These are phyloP conservation scores for Climacium dendroides DNA, from an alignment of 225 moss, liverwort and hornwort species.

Conservation along the genomic window DNA sequence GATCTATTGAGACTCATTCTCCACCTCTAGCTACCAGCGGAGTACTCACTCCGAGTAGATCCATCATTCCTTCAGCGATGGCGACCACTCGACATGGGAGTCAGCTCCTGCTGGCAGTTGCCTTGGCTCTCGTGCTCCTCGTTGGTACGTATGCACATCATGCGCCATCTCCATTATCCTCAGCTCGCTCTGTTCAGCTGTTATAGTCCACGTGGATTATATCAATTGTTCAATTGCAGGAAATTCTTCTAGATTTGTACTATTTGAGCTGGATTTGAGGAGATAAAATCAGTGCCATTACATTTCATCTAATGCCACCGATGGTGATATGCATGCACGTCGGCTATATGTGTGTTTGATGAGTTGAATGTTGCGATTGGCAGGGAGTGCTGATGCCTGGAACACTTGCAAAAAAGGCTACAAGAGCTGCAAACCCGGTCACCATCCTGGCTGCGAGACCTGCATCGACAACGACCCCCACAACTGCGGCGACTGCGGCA, in stretches of 20 bases:
- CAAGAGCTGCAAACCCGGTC: background rate
- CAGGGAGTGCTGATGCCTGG: background rate
- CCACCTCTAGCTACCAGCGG: background rate
- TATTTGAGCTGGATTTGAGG: background rate
- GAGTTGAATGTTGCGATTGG: background rate
- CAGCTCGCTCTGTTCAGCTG: background rate
- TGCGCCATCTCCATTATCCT: background rate
- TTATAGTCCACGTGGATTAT: background rate
- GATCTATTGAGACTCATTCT: background rate
- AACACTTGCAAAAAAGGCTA: background rate
- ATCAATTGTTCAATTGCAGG: no score
- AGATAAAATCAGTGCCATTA: background rate
- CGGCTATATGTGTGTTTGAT: no score
- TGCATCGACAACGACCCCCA: background rate
- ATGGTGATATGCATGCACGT: background rate
- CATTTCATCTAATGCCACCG: background rate
- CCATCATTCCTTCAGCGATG: background rate
- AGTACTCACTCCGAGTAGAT: background rate
- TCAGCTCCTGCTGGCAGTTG: background rate
- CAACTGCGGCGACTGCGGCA: no score
- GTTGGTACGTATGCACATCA: background rate
- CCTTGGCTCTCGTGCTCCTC: background rate
- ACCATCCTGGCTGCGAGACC: constrained; percentile 5
- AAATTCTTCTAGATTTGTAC: no score
- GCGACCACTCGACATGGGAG: background rate